A percentile compares a stretch with the other conserved stretches of the same genome.
These are phyloP conservation scores for Colletotrichum sp. DNA, from an alignment of 2,329 filamentous ascomycete species.

Conservation along the genomic window DNA sequence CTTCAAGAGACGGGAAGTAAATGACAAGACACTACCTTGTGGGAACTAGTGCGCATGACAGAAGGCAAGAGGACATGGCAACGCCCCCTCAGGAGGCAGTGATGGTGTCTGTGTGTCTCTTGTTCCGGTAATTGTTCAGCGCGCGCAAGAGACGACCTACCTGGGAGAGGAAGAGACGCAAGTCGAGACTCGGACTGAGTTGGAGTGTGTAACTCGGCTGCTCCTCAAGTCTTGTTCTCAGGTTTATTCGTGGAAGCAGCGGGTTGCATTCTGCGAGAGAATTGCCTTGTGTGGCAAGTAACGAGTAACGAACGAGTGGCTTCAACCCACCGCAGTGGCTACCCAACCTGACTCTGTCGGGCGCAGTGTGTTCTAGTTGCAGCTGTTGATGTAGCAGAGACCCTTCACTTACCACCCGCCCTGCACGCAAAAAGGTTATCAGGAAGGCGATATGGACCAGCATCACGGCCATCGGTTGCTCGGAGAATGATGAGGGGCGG, in stretches of 20 bases:
- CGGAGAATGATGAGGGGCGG: not conserved
- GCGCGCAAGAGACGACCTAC: no score
- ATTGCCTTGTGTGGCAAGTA: not conserved
- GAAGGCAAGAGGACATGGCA: not conserved
- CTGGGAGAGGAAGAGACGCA: not conserved
- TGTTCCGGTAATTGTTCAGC: not conserved
- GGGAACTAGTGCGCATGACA: not conserved
- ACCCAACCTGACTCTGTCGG: not conserved
- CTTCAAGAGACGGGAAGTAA: not conserved
- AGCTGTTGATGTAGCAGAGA: not conserved
- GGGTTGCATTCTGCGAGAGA: not conserved
- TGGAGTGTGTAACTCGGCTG: not conserved
- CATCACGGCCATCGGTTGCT: slow-evolving; percentile 21
- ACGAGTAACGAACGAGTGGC: not conserved
- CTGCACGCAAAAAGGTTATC: slow-evolving; percentile 24
- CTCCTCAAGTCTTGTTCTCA: not conserved
- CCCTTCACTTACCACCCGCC: slow-evolving; percentile 8
- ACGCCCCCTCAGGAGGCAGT: not conserved
- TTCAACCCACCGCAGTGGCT: slow-evolving; percentile 1
- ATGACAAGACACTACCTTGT: not conserved
- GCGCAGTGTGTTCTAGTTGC: not conserved
- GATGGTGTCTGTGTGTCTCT: not conserved
- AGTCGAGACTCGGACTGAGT: not conserved
- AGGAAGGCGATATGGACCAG: slow-evolving; percentile 27
- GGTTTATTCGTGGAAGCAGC: not conserved